Evolutionary conservation across 176 grass and related monocot genomes (phyloP).

Genomic region (Urochloa ruziziensis): DNA sequence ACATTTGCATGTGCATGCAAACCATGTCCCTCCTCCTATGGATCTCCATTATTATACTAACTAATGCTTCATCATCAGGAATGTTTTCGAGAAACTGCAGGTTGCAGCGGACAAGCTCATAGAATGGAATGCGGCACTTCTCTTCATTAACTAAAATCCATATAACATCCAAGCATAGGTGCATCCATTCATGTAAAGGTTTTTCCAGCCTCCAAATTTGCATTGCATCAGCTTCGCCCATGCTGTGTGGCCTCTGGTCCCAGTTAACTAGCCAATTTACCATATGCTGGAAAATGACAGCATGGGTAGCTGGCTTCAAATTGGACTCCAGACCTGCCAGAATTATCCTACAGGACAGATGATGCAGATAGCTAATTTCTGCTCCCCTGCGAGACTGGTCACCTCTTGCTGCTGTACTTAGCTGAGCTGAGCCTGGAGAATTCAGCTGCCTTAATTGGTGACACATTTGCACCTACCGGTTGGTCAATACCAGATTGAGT

Average conservation of each 20-base stretch:
- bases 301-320: conserved; percentile 84
- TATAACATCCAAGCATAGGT: conserved; percentile 82
- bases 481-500: conserved; percentile 86
- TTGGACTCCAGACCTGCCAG: conserved; percentile 66
- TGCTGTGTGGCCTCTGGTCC: conserved; percentile 56
- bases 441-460: conserved; percentile 74
- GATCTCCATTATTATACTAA: conserved; percentile 97
- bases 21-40: conserved; percentile 98
- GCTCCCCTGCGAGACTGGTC: conserved; percentile 45
- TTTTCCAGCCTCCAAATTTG: conserved; percentile 65
- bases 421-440: conserved; percentile 50
- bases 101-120: conserved; percentile 82
- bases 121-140: conserved; percentile 87
- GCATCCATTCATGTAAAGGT: conserved; percentile 91
- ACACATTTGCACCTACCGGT: conserved; percentile 61
- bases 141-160: conserved; percentile 90
- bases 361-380: conserved; percentile 66
- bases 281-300: conserved; percentile 81
- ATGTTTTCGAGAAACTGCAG: conserved; percentile 95
- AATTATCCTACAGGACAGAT: conserved; percentile 85
- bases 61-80: conserved; percentile 86
- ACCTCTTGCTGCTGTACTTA: conserved; percentile 37
- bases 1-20: conserved; percentile 99
- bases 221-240: conserved; percentile 46
- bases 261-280: conserved; percentile 90